phyloP scores from a whole-genome alignment of 306 rosid species.

The Pterocarpus macrocarpus region DNA sequence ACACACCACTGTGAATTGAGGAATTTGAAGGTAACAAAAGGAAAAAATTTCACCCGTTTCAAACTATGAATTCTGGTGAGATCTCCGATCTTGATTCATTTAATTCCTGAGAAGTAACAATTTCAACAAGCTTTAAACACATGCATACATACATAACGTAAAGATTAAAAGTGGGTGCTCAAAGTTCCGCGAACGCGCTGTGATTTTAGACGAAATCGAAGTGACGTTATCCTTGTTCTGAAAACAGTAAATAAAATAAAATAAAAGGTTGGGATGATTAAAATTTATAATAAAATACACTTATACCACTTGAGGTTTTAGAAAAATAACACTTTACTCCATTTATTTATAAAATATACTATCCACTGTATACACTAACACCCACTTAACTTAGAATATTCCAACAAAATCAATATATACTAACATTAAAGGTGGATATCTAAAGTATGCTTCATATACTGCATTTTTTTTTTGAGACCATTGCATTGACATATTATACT shows the following conservation, averaged over 20 bases:
- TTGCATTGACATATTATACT: neutral
- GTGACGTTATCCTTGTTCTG: conserved; percentile 81
- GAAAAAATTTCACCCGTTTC: conserved; percentile 66
- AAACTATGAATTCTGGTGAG: conserved; percentile 73
- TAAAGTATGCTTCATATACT: neutral
- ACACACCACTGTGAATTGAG: neutral
- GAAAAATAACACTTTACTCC: no score
- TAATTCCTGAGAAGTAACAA: conserved; percentile 47
- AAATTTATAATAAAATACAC: neutral
- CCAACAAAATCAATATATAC: no score
- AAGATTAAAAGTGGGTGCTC: neutral
- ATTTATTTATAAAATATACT: no score
- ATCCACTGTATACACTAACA: no score
- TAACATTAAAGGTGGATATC: no score
- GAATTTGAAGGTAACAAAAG: neutral
- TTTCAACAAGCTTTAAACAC: neutral
- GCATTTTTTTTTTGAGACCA: neutral
- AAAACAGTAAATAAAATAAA: neutral
- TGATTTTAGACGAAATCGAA: conserved; percentile 73
- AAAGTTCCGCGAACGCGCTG: conserved; percentile 52
- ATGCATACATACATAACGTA: neutral
- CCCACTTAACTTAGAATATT: no score
- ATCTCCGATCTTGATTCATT: no score
- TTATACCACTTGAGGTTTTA: no score
- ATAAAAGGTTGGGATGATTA: neutral